These are phyloP conservation scores for Vicia sativa DNA, from an alignment of 306 rosid species.

Conservation along the genomic window DNA sequence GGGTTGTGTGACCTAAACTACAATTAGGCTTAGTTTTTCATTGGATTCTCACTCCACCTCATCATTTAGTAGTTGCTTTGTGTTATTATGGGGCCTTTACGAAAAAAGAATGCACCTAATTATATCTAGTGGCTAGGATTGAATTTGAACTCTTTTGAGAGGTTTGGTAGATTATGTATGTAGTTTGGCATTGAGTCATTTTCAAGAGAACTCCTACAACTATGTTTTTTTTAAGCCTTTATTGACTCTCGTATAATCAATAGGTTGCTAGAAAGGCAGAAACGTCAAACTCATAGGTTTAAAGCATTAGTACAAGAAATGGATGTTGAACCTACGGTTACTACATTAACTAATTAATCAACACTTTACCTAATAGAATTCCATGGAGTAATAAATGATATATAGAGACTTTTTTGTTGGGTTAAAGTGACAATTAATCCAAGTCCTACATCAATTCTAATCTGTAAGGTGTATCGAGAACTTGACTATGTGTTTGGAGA, in stretches of 20 bases:
- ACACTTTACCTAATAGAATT: neutral
- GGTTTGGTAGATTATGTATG: constrained; percentile 21
- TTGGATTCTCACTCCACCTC: constrained; percentile 60
- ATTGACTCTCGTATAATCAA: neutral
- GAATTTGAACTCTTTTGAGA: constrained; percentile 34
- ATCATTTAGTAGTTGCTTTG: constrained; percentile 42
- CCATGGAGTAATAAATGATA: neutral
- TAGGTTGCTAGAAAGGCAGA: neutral
- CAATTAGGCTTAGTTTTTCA: constrained; percentile 41
- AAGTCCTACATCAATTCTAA: too few species aligned
- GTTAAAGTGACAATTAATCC: too few species aligned
- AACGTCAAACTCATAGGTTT: neutral
- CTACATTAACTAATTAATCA: neutral
- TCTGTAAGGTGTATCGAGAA: too few species aligned
- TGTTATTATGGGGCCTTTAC: constrained; percentile 46
- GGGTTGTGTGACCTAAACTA: constrained; percentile 30
- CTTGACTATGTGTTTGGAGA: too few species aligned
- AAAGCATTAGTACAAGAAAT: neutral
- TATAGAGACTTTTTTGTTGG: too few species aligned
- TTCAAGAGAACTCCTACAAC: constrained; percentile 43
- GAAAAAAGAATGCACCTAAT: constrained; percentile 24
- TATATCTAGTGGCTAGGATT: constrained; percentile 31
- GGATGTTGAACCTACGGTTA: neutral
- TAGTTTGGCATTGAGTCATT: constrained; percentile 18
- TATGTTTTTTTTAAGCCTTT: neutral